Evolutionary conservation across 73 alveolate species (phyloP), one percentile per base, ranked within the genome.

Genomic region (Blepharisma japonicum): DNA sequence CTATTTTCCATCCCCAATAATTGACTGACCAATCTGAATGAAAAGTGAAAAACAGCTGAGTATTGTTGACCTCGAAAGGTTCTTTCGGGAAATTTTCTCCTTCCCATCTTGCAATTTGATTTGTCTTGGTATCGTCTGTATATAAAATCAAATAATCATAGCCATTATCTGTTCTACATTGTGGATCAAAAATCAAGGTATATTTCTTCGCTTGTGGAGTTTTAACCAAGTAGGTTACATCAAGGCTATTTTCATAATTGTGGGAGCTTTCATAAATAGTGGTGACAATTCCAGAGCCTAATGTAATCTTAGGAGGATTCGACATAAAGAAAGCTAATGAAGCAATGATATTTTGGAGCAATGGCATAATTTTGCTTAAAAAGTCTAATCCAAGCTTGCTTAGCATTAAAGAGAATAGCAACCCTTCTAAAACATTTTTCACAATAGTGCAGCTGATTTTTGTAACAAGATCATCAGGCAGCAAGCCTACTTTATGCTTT

Each of bases 1-100:
- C 80, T 14, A 70, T 70, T 45, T 70, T 70, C 68, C 66, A 70
- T 23, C 80, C 80, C 80, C 80, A 70, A 25, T 70, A 70, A 45
- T 70, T 70, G 9, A 47, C 66, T 45, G 68, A 45, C n/a, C 80
- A 81, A 5, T 70, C 80, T 14, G 68, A 45, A n/a, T 45, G 68
- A 45, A 70, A 70, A 11, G 56, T 70, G 80, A 70, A 70, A 7
- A 14, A n/a, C 21, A 70, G 0, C 14, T 14, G 39, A 70, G 66
- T 8, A 0, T 23, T 0, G 2, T 70, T 20, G 5, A 70, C 32
- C 2, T 18, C 80, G 4, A 38, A 11, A 45, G 80, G 80, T 4
- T 70, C 80, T 5, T 47, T 47, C 0, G 68, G 74, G 47, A 61
- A 70, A 5, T 70, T 70, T 25, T 70, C 80, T 18, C 80, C 80